Base-by-base conservation (phyloP, 768 basidiomycete genomes). In the Xerocomellus chrysenteron region DNA sequence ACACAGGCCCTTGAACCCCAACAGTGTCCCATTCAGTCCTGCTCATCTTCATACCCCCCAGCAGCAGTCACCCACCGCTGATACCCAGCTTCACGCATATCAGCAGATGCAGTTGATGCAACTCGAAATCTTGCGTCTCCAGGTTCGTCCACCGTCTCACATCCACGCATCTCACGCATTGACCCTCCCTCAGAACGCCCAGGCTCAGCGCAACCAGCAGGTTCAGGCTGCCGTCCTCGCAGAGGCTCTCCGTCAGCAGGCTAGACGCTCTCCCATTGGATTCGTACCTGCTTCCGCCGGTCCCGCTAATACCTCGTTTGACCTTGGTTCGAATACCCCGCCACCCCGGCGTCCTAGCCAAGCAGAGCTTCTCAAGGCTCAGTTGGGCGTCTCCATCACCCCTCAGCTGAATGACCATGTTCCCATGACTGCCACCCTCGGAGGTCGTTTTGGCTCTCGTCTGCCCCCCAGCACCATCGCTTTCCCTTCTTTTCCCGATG, bases 101-200 rank as follows among this genome's bases (percentile, higher is more conserved):
- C 90, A 92, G 42, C 72, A 72, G 52, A 79, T 92, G 80, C 90
- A 93, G 75, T 78, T 92, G 79, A 82, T 92, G 75, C 92, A 93
- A 68, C 76, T 93, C 54, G 91, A 93, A 75, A 81, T 93, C 63
- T 72, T 91, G 68, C 83, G 82, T 68, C 81, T 93, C 59, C 91
- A 92, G 87, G 90, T 87, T 57, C 47, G 80, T 73, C 40, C 17
- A 0, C 17, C 14, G 1, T 41, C 39, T 24, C 24, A 6, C 10
- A 3, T 26, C 21, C 44, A 1, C 21, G 16, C 46, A 2, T 39
- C 52, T 57, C 41, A 42, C 58, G 55, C 44, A 67, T 58, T 58
- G 1, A 65, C 40, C 42, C 24, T 42, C 30, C 52, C 36, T 5
- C 49, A 90, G 87, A 82, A 82, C 26, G 70, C 85, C 11, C 86